These are phyloP conservation scores for Aegilops umbellulata DNA, from an alignment of 176 grass and related monocot species.

Conservation along the genomic window DNA sequence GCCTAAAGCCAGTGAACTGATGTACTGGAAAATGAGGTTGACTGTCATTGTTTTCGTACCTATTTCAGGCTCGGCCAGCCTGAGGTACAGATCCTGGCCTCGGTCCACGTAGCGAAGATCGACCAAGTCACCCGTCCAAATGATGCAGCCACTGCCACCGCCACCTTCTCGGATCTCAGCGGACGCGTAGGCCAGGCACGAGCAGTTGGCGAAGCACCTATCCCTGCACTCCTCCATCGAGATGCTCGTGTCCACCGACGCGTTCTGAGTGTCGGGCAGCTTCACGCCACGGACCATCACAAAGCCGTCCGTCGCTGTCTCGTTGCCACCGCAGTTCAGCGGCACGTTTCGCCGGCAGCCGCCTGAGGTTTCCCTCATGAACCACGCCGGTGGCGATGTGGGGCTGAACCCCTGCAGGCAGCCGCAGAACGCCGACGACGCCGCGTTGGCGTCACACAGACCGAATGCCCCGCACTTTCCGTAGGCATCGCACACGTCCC, in stretches of 20 bases:
- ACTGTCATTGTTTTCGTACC: not conserved
- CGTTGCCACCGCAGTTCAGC: not conserved
- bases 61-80: not conserved
- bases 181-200: conserved; percentile 45
- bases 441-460: conserved; percentile 24
- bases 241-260: not conserved
- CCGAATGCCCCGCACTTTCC: conserved; percentile 39
- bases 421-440: conserved; percentile 21
- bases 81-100: conserved; percentile 26
- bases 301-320: not conserved
- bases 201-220: conserved; percentile 49
- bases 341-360: conserved; percentile 30
- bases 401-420: conserved; percentile 45
- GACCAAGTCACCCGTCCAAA: not conserved
- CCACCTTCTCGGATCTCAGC: not conserved
- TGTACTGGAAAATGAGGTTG: too few species aligned
- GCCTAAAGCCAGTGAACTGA: too few species aligned
- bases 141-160: not conserved
- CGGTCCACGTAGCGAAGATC: conserved; percentile 8
- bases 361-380: not conserved
- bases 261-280: conserved; percentile 30
- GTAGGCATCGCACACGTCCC: not conserved
- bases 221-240: conserved; percentile 23
- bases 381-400: not conserved
- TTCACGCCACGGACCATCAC: conserved; percentile 19